Conservation (phyloP, 208 protist species). For the Vickermania ingenoplastis region DNA sequence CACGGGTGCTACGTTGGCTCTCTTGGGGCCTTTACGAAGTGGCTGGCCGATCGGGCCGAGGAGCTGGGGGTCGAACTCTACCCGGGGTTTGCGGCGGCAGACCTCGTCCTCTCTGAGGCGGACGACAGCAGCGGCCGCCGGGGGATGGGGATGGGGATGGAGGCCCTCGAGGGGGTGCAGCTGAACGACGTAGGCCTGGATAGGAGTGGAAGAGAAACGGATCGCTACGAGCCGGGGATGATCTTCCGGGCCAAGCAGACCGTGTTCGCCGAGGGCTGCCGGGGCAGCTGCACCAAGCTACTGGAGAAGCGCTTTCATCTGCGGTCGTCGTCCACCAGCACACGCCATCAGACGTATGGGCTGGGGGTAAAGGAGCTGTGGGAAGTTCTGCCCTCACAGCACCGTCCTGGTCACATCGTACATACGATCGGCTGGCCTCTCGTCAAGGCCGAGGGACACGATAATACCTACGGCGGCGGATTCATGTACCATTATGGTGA, state of each 20-base stretch:
- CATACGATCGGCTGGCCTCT: slow-evolving; percentile 95
- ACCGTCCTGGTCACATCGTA: slow-evolving; percentile 81
- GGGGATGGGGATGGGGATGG: slow-evolving; percentile 4
- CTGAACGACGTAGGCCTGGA: slow-evolving; percentile 82
- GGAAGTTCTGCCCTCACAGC: slow-evolving; percentile 86
- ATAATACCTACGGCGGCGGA: slow-evolving; percentile 93
- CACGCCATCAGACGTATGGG: slow-evolving; percentile 88
- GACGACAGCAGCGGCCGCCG: background rate
- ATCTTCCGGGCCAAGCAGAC: slow-evolving; percentile 92
- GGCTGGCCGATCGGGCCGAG: slow-evolving; percentile 92
- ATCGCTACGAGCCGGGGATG: slow-evolving; percentile 92
- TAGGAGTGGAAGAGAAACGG: slow-evolving; percentile 90
- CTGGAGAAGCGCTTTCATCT: slow-evolving; percentile 87
- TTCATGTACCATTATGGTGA: slow-evolving; percentile 96
- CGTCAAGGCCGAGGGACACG: slow-evolving; percentile 64
- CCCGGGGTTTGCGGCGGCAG: slow-evolving; percentile 88
- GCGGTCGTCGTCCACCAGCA: slow-evolving; percentile 48
- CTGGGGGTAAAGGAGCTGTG: slow-evolving; percentile 97
- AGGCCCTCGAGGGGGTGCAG: slow-evolving; percentile 53
- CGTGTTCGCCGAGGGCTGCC: slow-evolving; percentile 96
- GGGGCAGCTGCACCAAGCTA: slow-evolving; percentile 92
- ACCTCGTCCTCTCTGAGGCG: slow-evolving; percentile 54
- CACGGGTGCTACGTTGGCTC: slow-evolving; percentile 94
- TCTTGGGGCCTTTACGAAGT: slow-evolving; percentile 88
- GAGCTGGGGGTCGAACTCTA: slow-evolving; percentile 97